Conservation (phyloP, 306 rosid genomes). For the Biancaea sappan region DNA sequence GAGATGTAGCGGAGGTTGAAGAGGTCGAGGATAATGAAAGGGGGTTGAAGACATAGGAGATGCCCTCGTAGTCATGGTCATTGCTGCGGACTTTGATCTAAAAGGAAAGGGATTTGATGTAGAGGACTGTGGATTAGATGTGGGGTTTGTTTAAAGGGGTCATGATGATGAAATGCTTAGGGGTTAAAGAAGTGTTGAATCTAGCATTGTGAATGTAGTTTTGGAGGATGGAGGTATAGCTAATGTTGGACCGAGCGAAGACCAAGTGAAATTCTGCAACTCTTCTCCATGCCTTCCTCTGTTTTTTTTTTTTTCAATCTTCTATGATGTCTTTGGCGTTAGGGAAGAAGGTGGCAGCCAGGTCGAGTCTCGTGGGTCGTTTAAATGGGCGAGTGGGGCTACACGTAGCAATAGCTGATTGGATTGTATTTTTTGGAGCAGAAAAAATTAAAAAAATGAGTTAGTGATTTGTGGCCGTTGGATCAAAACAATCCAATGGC, state of each 20-base stretch:
- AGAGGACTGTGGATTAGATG: constrained; percentile 57
- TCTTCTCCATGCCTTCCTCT: no score
- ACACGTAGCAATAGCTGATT: no score
- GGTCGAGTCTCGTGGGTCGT: no score
- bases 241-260: constrained; percentile 2
- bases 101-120: constrained; percentile 48
- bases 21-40: constrained; percentile 74
- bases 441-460: no score
- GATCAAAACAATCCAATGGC: no score
- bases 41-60: constrained; percentile 63
- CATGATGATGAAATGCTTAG: constrained; percentile 62
- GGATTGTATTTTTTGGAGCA: no score
- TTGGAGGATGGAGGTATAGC: constrained; percentile 59
- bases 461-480: no score
- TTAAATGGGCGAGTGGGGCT: no score
- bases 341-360: no score
- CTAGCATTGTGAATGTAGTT: constrained; percentile 73
- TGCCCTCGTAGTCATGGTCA: constrained; percentile 82
- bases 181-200: constrained; percentile 66
- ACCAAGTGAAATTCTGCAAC: no score
- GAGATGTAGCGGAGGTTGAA: constrained; percentile 55
- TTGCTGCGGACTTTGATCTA: constrained; percentile 75
- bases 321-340: no score
- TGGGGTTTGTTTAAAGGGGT: constrained; percentile 55
- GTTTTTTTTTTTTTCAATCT: no score